phyloP scores from a whole-genome alignment of 805 yeast species.

The Candida caryicola region DNA sequence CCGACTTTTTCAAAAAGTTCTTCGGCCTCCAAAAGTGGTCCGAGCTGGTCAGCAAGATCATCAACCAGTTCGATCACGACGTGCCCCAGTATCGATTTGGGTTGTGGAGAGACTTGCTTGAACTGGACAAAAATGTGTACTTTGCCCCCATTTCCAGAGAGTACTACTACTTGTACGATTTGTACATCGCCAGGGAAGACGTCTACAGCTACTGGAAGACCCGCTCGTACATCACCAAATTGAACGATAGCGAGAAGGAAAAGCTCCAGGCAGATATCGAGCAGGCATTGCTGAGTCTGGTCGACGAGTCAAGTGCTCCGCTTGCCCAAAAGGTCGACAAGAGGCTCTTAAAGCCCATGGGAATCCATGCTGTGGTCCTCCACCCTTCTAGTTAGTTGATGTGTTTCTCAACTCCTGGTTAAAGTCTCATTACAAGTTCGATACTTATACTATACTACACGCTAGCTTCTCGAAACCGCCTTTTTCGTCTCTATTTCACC shows the following conservation, averaged over 20 bases:
- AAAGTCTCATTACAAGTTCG: too few relatives aligned
- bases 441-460: too few relatives aligned
- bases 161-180: conserved; percentile 26
- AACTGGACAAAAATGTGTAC: conserved; percentile 18
- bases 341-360: conserved; percentile 12
- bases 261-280: conserved; percentile 31
- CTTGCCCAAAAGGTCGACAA: conserved; percentile 2
- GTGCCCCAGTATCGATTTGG: conserved; percentile 59
- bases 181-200: conserved; percentile 26
- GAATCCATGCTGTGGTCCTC: conserved; percentile 11
- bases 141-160: conserved; percentile 38
- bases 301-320: conserved; percentile 1
- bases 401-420: too few relatives aligned
- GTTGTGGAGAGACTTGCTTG: conserved; percentile 44
- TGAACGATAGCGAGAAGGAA: conserved; percentile 35
- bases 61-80: conserved; percentile 34
- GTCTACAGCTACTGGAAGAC: conserved; percentile 54
- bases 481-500: too few relatives aligned
- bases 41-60: conserved; percentile 27
- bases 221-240: conserved; percentile 51
- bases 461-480: too few relatives aligned
- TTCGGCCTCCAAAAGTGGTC: conserved; percentile 36
- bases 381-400: conserved; percentile 1
- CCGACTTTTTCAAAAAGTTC: conserved; percentile 12
- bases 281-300: conserved; percentile 18